Evolutionary conservation across 1,139 yeast species (phyloP), one percentile per base, ranked within the genome.

Genomic region (Geotrichum cucujoidarum): DNA sequence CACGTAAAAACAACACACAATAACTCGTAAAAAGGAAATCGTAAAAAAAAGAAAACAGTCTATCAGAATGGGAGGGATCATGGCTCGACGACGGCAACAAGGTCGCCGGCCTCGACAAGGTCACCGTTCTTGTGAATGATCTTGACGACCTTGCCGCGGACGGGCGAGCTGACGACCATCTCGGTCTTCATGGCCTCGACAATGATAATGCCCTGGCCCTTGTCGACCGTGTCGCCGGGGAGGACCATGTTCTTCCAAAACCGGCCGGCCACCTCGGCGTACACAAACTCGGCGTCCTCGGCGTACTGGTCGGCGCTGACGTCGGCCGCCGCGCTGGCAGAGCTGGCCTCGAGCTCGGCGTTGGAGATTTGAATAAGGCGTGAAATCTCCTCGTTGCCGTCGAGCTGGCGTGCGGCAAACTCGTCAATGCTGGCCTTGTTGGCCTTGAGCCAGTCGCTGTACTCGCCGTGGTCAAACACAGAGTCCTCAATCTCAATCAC

Each of bases 131-230:
- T 74, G 65, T 85, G 95, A 51, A 80, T 71, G 41, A 92, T 74
- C 70, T 87, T 86, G 45, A 80, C 69, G 17, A 92, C 92, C 62
- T 78, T 86, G 58, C 97, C 97, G 8, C 70, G 73, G 45, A 67
- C 74, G 2, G 95, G 76, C 16, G 97, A 80, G 51, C 70, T 73
- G 37, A 90, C 95, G 44, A 81, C 78, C 96, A 92, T 89, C 67
- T 92, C 98, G 0, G 98, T 92, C 73, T 92, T 92, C 97, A 92
- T 92, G 47, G 97, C 97, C 67, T 92, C 97, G 51, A 92, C 87
- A 47, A 92, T 88, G 54, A 92, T 77, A 55, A 92, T 73, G 3
- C 89, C 89, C 60, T 87, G 92, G 31, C 90, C 95, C 50, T 71
- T 76, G 47, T 72, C 71, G 29, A 92, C 95, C 18, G 57, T 68